Evolutionary conservation across 108 stramenopile species (phyloP), one percentile per base, ranked within the genome.

Genomic region (Fragilariopsis cylindrus): DNA sequence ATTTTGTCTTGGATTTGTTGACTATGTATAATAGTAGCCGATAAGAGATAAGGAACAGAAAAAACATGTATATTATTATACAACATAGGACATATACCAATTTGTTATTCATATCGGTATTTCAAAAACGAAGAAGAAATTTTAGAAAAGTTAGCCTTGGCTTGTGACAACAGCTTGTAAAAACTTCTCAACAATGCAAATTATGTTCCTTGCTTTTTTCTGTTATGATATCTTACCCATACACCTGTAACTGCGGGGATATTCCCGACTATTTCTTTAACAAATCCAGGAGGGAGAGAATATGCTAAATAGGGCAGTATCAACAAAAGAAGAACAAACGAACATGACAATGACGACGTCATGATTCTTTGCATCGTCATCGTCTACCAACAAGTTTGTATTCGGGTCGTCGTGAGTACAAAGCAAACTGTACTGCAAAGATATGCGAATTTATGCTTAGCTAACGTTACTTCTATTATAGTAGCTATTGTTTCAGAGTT

Each of bases 231-330:
- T 19, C 55, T 56, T 60, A 19, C 65, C 44, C 44, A 65, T 0
- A 45, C 44, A 0, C 46, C 65, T 8, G 43, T 18, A 45, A 65
- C 65, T 8, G 65, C 65, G 45, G 45, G 5, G 15, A 15, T 15
- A 7, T 47, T 46, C 43, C 13, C 4, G 12, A 65, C 65, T 12
- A 48, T 4, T 48, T 65, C 65, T 46, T 15, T 13, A 41, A 65
- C 47, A 46, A 65, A 65, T 45, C 65, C 65, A 13, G 4, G 43
- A 7, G 65, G 65, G 19, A 65, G 65, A 65, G 65, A 46, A 47
- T 42, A 5, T 19, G 44, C 58, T 11, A 21, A 21, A 0, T 7
- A 7, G 8, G 16, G 57, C 58, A 39, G 58, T 40, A 30, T 11
- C 58, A 18, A 30, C 58, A 21, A 21, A 16, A 60, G 4, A 12